A percentile compares a stretch with the other conserved stretches of the same genome.
Conservation (phyloP, 768 basidiomycete species). For the Hygrocybe coccinea region DNA sequence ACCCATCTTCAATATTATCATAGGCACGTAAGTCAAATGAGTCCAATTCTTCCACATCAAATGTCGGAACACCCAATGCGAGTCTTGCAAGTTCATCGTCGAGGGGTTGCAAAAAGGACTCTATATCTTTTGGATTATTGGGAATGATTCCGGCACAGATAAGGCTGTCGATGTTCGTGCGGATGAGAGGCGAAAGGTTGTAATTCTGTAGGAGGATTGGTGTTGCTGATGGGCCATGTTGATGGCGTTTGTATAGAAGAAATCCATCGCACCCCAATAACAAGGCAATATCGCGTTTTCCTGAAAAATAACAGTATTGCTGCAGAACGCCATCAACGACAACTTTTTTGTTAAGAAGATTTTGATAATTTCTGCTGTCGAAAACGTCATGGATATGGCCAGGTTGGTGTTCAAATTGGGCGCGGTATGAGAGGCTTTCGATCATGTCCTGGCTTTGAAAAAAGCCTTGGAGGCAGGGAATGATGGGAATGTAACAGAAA, state of each 20-base stretch:
- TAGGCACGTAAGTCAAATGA: slow-evolving; percentile 28
- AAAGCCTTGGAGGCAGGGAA: slow-evolving; percentile 24
- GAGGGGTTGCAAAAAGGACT: slow-evolving; percentile 41
- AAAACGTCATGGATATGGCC: slow-evolving; percentile 32
- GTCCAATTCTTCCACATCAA: slow-evolving; percentile 20
- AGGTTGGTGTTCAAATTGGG: slow-evolving; percentile 9
- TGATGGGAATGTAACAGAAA: slow-evolving; percentile 29
- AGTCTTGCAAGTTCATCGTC: slow-evolving; percentile 35
- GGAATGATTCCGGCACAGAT: slow-evolving; percentile 42
- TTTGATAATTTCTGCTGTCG: slow-evolving; percentile 30
- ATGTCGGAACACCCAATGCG: slow-evolving; percentile 32
- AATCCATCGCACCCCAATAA: slow-evolving; percentile 42
- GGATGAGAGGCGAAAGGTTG: slow-evolving; percentile 29
- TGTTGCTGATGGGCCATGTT: slow-evolving; percentile 30
- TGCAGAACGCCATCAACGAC: slow-evolving; percentile 21
- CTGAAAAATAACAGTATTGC: slow-evolving; percentile 32
- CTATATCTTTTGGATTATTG: slow-evolving; percentile 38
- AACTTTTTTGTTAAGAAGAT: slow-evolving; percentile 21
- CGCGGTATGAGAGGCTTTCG: slow-evolving; percentile 14
- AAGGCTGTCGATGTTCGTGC: slow-evolving; percentile 32
- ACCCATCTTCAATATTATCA: slow-evolving; percentile 20
- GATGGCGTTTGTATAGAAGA: slow-evolving; percentile 30
- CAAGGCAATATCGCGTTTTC: slow-evolving; percentile 40
- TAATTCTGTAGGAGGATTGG: slow-evolving; percentile 40
- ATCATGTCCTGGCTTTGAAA: slow-evolving; percentile 10